Conservation (phyloP, 2,329 filamentous ascomycete species). For the Neobulgaria alba region DNA sequence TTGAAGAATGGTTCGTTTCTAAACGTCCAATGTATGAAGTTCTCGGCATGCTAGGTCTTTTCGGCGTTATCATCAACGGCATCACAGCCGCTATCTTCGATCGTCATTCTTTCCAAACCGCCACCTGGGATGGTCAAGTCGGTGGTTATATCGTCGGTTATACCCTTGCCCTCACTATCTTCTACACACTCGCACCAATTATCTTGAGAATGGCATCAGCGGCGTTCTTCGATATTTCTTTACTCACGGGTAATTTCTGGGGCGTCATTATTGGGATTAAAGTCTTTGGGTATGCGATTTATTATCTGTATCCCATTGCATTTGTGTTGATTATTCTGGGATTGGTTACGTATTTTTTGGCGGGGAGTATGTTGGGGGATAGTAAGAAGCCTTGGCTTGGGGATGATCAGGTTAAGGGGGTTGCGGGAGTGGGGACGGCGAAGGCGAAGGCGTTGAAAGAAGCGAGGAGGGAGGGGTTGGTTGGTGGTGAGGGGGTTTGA, state of each 20-base stretch:
- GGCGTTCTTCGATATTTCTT: slow-evolving; percentile 92
- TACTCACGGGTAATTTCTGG: slow-evolving; percentile 96
- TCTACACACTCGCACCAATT: slow-evolving; percentile 81
- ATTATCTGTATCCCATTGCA: slow-evolving; percentile 91
- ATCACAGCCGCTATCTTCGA: slow-evolving; percentile 89
- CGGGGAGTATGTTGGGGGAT: slow-evolving; percentile 75
- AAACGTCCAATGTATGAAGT: slow-evolving; percentile 88
- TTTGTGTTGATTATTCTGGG: slow-evolving; percentile 89
- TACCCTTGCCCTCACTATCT: slow-evolving; percentile 71
- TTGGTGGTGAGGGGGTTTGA: slow-evolving; percentile 4
- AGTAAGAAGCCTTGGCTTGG: slow-evolving; percentile 94
- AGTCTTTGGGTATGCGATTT: slow-evolving; percentile 71
- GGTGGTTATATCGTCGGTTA: slow-evolving; percentile 84
- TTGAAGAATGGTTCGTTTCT: slow-evolving; percentile 89
- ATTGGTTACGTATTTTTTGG: slow-evolving; percentile 78
- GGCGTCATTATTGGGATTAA: slow-evolving; percentile 84
- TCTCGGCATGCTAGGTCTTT: slow-evolving; percentile 81
- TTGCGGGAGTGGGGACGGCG: slow-evolving; percentile 76
- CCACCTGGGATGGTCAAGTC: slow-evolving; percentile 58
- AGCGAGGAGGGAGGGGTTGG: slow-evolving; percentile 31
- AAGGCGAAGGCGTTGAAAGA: slow-evolving; percentile 63
- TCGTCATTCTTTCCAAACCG: slow-evolving; percentile 57
- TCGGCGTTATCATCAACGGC: slow-evolving; percentile 85
- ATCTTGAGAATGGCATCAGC: slow-evolving; percentile 84
- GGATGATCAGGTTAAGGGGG: slow-evolving; percentile 70